phyloP scores from a whole-genome alignment of 805 yeast genomes.

The Nakazawaea anatomiae region DNA sequence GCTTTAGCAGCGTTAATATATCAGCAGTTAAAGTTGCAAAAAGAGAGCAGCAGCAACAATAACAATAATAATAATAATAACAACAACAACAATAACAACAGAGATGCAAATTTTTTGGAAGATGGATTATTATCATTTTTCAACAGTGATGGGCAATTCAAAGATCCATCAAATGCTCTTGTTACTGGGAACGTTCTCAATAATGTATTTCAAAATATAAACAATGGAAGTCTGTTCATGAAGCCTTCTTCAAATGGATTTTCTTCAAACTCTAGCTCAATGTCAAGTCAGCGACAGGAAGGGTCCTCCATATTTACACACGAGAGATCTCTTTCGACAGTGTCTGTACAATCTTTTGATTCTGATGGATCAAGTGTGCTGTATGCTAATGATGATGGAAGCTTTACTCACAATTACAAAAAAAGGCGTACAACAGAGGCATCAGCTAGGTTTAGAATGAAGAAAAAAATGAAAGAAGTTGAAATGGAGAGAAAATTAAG shows the following conservation, averaged over 20 bases:
- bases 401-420: conserved; percentile 27
- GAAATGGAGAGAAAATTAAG: conserved; percentile 75
- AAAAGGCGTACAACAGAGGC: conserved; percentile 90
- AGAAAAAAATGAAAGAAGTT: conserved; percentile 87
- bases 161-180: too few relatives aligned
- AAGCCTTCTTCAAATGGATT: too few relatives aligned
- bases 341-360: background rate
- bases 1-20: conserved; percentile 69
- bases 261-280: background rate
- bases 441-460: conserved; percentile 85
- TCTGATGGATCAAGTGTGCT: background rate
- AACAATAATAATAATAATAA: too few relatives aligned
- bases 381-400: background rate
- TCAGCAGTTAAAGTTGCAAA: conserved; percentile 36
- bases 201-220: too few relatives aligned
- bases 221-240: too few relatives aligned
- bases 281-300: background rate
- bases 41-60: background rate
- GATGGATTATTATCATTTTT: background rate
- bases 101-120: background rate
- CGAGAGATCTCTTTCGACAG: background rate
- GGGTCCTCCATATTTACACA: background rate
- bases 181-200: too few relatives aligned
- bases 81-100: background rate
- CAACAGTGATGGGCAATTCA: too few relatives aligned